These are phyloP conservation scores for Lipomyces spencermartinsiae DNA, from an alignment of 805 yeast species.

Conservation along the genomic window DNA sequence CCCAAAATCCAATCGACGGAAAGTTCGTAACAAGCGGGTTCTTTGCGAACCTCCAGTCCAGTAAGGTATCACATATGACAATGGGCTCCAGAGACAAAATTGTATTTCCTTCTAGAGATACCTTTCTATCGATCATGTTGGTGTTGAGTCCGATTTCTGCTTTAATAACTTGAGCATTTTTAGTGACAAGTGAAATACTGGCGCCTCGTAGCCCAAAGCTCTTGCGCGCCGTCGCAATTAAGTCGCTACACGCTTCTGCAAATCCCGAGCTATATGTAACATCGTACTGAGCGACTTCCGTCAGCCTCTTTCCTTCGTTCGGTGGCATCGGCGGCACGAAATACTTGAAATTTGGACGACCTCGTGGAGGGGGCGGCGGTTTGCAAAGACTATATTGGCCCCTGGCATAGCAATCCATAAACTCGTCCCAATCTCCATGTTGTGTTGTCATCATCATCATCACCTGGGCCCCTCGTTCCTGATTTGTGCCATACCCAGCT, in stretches of 20 bases:
- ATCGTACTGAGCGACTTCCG: slow-evolving; percentile 25
- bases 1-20: slow-evolving; percentile 66
- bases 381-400: slow-evolving; percentile 25
- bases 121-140: slow-evolving; percentile 58
- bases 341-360: slow-evolving; percentile 7
- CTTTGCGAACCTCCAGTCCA: slow-evolving; percentile 70
- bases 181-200: slow-evolving; percentile 60
- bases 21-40: slow-evolving; percentile 70
- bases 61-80: slow-evolving; percentile 62
- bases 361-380: slow-evolving; percentile 23
- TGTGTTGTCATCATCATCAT: slow-evolving; percentile 19
- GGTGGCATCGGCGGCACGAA: slow-evolving; percentile 29
- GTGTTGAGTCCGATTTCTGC: slow-evolving; percentile 56
- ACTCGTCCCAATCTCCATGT: slow-evolving; percentile 14
- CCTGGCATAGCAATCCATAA: slow-evolving; percentile 17
- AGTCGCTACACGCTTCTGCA: not conserved
- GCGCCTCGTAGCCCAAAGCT: slow-evolving; percentile 23
- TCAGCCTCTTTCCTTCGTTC: slow-evolving; percentile 17
- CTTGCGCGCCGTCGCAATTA: slow-evolving; percentile 18
- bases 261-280: slow-evolving; percentile 9
- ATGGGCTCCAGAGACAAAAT: slow-evolving; percentile 64
- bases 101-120: slow-evolving; percentile 73
- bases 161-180: slow-evolving; percentile 57
- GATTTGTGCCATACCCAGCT: not conserved
- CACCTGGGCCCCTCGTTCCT: not conserved